These are phyloP conservation scores for Erodium maritimum DNA, from an alignment of 345 rosid genomes.

Conservation along the genomic window DNA sequence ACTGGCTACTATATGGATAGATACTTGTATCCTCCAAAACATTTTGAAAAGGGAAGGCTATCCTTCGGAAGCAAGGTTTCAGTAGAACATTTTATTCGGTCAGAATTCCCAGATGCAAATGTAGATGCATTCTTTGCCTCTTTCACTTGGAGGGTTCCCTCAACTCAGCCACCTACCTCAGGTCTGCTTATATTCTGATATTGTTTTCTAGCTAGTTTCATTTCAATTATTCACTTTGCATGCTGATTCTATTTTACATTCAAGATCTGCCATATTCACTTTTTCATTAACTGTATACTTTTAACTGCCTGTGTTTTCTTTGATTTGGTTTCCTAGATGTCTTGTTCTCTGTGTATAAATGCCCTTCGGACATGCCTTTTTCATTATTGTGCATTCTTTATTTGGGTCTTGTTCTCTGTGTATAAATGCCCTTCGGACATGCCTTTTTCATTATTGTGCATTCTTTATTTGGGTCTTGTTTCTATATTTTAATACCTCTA, in stretches of 20 bases:
- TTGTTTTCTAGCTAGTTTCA: constrained; percentile 33
- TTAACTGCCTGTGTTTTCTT: no score
- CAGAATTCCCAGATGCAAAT: constrained; percentile 39
- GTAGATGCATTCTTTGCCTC: constrained; percentile 48
- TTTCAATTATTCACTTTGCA: no score
- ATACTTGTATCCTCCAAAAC: constrained; percentile 55
- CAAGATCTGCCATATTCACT: no score
- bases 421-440: not conserved
- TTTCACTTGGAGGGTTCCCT: constrained; percentile 60
- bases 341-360: not conserved
- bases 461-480: constrained; percentile 4
- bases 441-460: not conserved
- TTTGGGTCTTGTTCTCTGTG: constrained; percentile 6
- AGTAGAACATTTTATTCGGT: constrained; percentile 27
- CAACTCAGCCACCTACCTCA: constrained; percentile 19
- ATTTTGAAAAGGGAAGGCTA: constrained; percentile 33
- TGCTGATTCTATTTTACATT: no score
- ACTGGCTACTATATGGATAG: constrained; percentile 48
- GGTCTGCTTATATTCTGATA: constrained; percentile 11
- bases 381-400: no score
- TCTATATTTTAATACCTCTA: constrained; percentile 9
- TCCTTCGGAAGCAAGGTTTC: constrained; percentile 51
- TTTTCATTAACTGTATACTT: no score
- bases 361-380: not conserved
- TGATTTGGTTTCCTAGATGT: not conserved